phyloP scores from a whole-genome alignment of 1,284 basidiomycete species.

The Wallemia ichthyophaga region DNA sequence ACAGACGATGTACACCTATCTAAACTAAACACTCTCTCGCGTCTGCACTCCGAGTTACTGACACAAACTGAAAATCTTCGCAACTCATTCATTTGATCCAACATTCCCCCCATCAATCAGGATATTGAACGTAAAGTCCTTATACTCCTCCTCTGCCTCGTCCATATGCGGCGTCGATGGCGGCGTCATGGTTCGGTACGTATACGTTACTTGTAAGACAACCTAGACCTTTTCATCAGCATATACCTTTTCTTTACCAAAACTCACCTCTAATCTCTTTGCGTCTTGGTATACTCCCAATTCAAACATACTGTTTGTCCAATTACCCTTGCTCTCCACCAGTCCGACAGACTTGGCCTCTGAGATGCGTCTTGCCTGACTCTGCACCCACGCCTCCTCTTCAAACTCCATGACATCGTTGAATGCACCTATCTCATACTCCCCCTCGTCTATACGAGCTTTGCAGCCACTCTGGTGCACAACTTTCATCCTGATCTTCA shows the following conservation, averaged over 20 bases:
- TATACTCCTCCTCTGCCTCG: not conserved
- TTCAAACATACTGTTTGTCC: constrained; percentile 54
- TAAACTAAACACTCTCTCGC: not conserved
- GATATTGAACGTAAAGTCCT: not conserved
- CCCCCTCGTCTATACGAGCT: constrained; percentile 35
- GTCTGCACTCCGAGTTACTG: not conserved
- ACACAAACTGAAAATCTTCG: not conserved
- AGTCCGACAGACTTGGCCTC: constrained; percentile 37
- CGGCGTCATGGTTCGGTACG: constrained; percentile 28
- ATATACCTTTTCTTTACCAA: constrained; percentile 9
- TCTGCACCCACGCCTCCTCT: constrained; percentile 43
- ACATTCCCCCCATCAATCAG: not conserved
- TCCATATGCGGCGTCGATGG: not conserved
- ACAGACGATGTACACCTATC: not conserved
- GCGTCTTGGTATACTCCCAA: constrained; percentile 45
- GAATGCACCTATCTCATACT: constrained; percentile 55
- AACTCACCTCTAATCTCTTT: constrained; percentile 36
- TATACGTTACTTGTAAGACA: constrained; percentile 70
- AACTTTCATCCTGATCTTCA: constrained; percentile 49
- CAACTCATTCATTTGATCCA: not conserved
- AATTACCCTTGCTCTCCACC: constrained; percentile 53
- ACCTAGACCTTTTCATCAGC: constrained; percentile 24
- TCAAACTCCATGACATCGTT: constrained; percentile 91
- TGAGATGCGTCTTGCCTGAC: constrained; percentile 17
- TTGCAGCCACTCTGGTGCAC: constrained; percentile 20